A percentile compares a stretch with the other conserved stretches of the same genome.
Evolutionary conservation across 2,329 filamentous ascomycete genomes (phyloP).

Genomic region (Beauveria brongniartii): DNA sequence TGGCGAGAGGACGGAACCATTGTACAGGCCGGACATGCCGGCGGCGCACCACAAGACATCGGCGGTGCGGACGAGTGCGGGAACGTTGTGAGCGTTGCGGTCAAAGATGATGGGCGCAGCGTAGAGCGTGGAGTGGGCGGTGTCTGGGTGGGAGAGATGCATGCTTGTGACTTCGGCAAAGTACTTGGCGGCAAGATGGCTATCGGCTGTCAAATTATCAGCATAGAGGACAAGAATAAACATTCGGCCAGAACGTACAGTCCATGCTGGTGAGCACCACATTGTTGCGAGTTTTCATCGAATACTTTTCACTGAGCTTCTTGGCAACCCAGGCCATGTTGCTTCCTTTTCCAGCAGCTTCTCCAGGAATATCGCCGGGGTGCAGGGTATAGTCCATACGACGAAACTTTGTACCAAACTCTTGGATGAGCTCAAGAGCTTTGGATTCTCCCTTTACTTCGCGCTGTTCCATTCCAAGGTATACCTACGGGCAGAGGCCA

Average conservation of each 20-base stretch:
- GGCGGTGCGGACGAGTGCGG: constrained; percentile 60
- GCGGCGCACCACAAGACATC: constrained; percentile 66
- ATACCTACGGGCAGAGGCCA: constrained; percentile 41
- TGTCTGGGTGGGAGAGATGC: constrained; percentile 52
- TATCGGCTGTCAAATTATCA: constrained; percentile 47
- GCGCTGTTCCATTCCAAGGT: constrained; percentile 64
- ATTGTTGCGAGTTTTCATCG: constrained; percentile 43
- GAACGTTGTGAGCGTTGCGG: constrained; percentile 61
- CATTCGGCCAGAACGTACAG: constrained; percentile 39
- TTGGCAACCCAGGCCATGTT: constrained; percentile 65
- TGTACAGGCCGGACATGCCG: constrained; percentile 61
- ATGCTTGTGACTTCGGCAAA: constrained; percentile 57
- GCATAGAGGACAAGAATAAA: not conserved
- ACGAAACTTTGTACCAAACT: constrained; percentile 57
- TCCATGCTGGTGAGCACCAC: constrained; percentile 66
- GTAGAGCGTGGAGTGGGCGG: constrained; percentile 56
- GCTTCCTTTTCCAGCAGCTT: constrained; percentile 67
- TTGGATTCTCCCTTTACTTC: constrained; percentile 54
- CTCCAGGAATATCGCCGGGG: constrained; percentile 55
- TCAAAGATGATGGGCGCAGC: constrained; percentile 66
- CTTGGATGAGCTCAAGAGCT: constrained; percentile 51
- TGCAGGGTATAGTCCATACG: constrained; percentile 61
- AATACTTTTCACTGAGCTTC: constrained; percentile 55
- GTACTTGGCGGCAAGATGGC: constrained; percentile 60
- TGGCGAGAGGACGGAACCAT: constrained; percentile 54